Base-by-base conservation (phyloP, 352 stramenopile species). In the Globisporangium echinulatum region DNA sequence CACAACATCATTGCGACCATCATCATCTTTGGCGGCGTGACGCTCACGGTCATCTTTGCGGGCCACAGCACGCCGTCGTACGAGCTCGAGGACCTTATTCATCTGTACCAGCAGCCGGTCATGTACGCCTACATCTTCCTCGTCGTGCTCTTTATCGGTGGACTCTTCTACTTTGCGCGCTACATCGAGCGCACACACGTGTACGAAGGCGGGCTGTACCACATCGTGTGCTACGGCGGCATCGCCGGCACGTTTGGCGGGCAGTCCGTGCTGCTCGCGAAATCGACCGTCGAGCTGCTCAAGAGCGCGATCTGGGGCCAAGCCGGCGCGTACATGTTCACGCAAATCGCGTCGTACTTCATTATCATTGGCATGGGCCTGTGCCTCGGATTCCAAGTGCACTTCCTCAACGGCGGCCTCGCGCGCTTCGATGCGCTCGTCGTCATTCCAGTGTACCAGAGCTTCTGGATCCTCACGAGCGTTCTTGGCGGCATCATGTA, bases 21-120 rank as follows among this genome's bases (percentile, higher is more conserved):
- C 36, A 92, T 97, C 64, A 96, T 97, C 65, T 96, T 96, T 63
- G 56, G 77, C 2, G 90, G 90, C 7, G 90, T 94, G 9, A 94
- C 86, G 40, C 66, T 97, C 46, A 96, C 90, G 0, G 82, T 97
- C 7, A 90, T 96, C 58, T 96, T 96, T 52, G 88, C 86, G 0
- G 84, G 86, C 10, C 83, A 96, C 71, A 87, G 77, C 53, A 95
- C 82, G 50, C 84, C 87, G 9, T 74, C 79, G 36, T 97, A 97
- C 82, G 5, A 84, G 87, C 0, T 84, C 84, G 14, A 96, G 85
- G 2, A 75, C 94, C 39, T 84, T 6, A 79, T 96, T 5, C 79
- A 71, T 1, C 72, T 97, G 9, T 94, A 93, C 51, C 75, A 82
- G 56, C 79, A 90, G 59, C 79, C 72, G 1, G 75, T 93, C 0